Evolutionary conservation across 805 yeast species (phyloP).

Genomic region (Saccharomycopsis sp.): DNA sequence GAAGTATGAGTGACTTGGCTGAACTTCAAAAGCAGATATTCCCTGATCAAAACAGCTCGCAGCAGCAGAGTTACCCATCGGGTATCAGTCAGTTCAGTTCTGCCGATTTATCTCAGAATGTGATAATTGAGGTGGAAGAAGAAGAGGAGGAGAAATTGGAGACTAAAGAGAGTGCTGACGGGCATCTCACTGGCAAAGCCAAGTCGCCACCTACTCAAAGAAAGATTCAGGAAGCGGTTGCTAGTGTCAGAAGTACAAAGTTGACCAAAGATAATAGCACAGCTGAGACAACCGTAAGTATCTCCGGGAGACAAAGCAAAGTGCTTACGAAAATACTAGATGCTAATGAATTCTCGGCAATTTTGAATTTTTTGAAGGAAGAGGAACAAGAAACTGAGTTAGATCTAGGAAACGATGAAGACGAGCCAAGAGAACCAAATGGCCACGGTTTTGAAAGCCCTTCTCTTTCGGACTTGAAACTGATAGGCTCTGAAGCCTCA

Average conservation of each 20-base stretch:
- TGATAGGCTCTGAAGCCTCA: background rate
- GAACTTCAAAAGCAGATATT: slow-evolving; percentile 6
- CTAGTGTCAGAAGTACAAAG: background rate
- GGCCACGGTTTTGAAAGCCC: background rate
- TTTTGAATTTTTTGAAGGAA: slow-evolving; percentile 12
- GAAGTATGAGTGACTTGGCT: slow-evolving; percentile 9
- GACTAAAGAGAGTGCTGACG: background rate
- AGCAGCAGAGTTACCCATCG: background rate
- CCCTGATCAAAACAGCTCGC: background rate
- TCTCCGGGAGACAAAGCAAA: slow-evolving; percentile 12
- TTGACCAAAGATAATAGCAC: background rate
- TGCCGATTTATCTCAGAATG: background rate
- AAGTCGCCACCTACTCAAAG: too few relatives aligned
- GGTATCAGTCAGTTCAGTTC: background rate
- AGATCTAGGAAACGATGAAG: slow-evolving; percentile 1
- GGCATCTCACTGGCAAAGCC: too few relatives aligned
- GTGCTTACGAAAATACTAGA: slow-evolving; percentile 18
- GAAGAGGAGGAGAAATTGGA: background rate
- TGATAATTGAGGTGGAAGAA: background rate
- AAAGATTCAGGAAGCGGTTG: background rate
- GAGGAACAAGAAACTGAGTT: slow-evolving; percentile 7
- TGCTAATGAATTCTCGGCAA: slow-evolving; percentile 18
- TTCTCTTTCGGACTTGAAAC: background rate
- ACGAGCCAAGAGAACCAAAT: background rate
- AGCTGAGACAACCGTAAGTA: background rate